A percentile compares a stretch with the other conserved stretches of the same genome.
phyloP scores from a whole-genome alignment of 1,139 yeast species.

The Candida mesenterica region DNA sequence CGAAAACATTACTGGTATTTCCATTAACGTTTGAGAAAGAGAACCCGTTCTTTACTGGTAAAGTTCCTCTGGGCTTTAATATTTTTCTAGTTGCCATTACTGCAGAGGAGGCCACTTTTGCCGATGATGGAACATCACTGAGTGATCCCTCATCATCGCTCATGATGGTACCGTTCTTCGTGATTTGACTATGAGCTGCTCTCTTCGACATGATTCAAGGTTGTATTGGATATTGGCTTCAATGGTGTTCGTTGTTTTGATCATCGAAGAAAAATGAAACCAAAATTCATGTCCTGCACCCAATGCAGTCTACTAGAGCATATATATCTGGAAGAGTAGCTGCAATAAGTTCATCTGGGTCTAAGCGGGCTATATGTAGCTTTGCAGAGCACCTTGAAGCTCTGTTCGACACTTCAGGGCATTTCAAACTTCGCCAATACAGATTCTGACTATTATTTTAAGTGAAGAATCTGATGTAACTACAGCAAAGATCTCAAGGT shows the following conservation, averaged over 20 bases:
- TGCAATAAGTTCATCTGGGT: no score
- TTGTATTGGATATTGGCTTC: background rate
- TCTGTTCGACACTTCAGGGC: no score
- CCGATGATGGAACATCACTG: slow-evolving; percentile 18
- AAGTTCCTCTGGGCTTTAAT: slow-evolving; percentile 51
- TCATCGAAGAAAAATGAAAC: slow-evolving; percentile 7
- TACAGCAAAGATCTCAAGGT: no score
- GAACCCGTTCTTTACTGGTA: slow-evolving; percentile 5
- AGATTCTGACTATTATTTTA: no score
- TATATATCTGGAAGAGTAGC: no score
- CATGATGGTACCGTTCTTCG: slow-evolving; percentile 41
- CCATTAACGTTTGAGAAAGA: slow-evolving; percentile 3
- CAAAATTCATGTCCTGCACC: no score
- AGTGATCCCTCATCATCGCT: slow-evolving; percentile 38
- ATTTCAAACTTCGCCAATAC: no score
- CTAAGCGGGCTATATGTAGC: no score
- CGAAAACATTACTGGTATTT: no score
- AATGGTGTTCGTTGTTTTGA: slow-evolving; percentile 4
- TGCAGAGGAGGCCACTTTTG: slow-evolving; percentile 53
- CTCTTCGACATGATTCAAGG: slow-evolving; percentile 55
- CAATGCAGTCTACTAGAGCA: no score
- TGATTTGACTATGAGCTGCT: slow-evolving; percentile 59
- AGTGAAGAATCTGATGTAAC: no score
- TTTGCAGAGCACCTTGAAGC: no score
- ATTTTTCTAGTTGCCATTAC: slow-evolving; percentile 69